Evolutionary conservation across 495 filamentous ascomycete genomes (phyloP), one percentile per base, ranked within the genome.

Genomic region (Hypoxylon subgilvum): DNA sequence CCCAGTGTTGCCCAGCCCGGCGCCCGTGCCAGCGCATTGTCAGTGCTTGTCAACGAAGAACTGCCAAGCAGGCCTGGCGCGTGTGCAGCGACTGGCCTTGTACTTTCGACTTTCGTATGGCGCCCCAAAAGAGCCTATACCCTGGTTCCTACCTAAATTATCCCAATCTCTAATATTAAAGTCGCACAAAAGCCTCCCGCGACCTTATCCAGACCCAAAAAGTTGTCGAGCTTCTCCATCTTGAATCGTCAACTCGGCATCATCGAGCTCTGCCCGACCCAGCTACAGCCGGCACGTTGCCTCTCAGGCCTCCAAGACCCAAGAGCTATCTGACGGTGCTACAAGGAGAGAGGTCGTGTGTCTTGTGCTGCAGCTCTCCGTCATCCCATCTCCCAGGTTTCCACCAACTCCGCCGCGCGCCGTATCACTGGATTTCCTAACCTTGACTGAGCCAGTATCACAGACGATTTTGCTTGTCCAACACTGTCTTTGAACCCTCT

Each of bases 141-240:
- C 66, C 66, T 67, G 68, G 63, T 63, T 61, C 66, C 42, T 65
- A 61, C 61, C 61, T 63, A 67, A 64, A 63, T 62, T 65, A 60
- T 65, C 58, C 66, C 61, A 61, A 67, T 65, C 67, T 69, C 56
- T 66, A 67, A 65, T 69, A 68, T 72, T 74, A 71, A 75, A 79
- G 76, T 78, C 72, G 76, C 77, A 80, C 77, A 77, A 79, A 78
- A 79, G 73, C 68, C 74, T 71, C 67, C 68, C 59, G 63, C 67
- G 71, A 73, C 74, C 57, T 64, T 74, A 74, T 73, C 73, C 72
- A 72, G 69, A 76, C 67, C 67, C 69, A 76, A 73, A n/a, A 74
- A 73, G 66, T 70, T 66, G 58, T 70, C 60, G 63, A 77, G 72
- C 55, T 70, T 58, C 56, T 65, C 61, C 61, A 70, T 62, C 67